Evolutionary conservation across 768 basidiomycete species (phyloP).

Genomic region (Tylopilus felleus): DNA sequence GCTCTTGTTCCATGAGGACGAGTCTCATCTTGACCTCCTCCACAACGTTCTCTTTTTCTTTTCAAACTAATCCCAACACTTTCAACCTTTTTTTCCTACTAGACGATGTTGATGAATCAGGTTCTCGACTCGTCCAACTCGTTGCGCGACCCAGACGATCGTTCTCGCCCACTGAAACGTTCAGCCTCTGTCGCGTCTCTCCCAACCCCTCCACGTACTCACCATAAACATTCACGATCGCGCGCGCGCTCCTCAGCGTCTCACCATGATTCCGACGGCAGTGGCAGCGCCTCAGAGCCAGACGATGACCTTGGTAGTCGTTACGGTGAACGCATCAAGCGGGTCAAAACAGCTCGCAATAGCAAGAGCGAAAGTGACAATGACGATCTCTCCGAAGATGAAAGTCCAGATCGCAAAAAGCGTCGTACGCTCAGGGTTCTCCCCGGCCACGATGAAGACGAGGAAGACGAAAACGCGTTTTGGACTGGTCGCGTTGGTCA

Average conservation of each 20-base stretch:
- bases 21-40: constrained; percentile 14
- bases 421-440: constrained; percentile 34
- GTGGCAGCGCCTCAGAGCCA: constrained; percentile 36
- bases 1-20: constrained; percentile 13
- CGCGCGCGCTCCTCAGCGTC: constrained; percentile 45
- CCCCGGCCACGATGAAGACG: constrained; percentile 46
- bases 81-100: background rate
- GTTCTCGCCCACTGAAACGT: constrained; percentile 48
- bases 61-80: background rate
- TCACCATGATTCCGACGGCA: constrained; percentile 40
- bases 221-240: constrained; percentile 44
- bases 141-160: constrained; percentile 12
- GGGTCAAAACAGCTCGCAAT: constrained; percentile 12
- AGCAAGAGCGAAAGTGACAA: constrained; percentile 13
- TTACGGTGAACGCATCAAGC: constrained; percentile 12
- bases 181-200: constrained; percentile 62
- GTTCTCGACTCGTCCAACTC: constrained; percentile 34
- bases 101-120: constrained; percentile 31
- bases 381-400: constrained; percentile 20
- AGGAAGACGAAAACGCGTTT: constrained; percentile 45
- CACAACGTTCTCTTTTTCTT: constrained; percentile 18
- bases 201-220: constrained; percentile 64
- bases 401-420: constrained; percentile 34
- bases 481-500: constrained; percentile 22
- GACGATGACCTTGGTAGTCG: constrained; percentile 18